Evolutionary conservation across 352 stramenopile species (phyloP).

Genomic region (Globisporangium radiosum): DNA sequence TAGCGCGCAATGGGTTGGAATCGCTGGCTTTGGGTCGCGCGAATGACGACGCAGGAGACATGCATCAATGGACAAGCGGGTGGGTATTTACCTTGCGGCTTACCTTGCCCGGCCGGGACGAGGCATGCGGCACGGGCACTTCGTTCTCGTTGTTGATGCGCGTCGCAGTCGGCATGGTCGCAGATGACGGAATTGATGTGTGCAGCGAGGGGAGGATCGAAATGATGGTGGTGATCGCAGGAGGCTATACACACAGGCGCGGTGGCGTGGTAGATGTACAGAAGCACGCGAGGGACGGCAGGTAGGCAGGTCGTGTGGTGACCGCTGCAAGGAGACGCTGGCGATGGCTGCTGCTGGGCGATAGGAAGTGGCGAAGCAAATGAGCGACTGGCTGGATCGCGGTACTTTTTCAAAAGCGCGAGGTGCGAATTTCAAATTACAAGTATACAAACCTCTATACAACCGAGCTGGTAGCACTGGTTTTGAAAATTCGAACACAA

Average conservation of each 20-base stretch:
- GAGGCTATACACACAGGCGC: neutral
- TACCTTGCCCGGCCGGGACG: constrained; percentile 46
- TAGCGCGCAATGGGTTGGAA: too few species aligned
- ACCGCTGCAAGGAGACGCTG: too few species aligned
- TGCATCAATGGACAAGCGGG: neutral
- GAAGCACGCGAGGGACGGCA: neutral
- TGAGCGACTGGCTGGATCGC: neutral
- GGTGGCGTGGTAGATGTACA: neutral
- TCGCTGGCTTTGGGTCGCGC: too few species aligned
- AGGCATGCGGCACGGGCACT: constrained; percentile 17
- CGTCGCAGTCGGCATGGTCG: constrained; percentile 22
- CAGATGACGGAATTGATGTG: too few species aligned
- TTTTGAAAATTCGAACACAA: too few species aligned
- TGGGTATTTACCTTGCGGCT: constrained; percentile 18
- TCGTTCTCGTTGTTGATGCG: constrained; percentile 75
- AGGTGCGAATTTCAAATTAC: neutral
- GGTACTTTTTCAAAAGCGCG: constrained; percentile 5
- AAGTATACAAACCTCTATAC: constrained; percentile 4
- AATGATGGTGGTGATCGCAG: too few species aligned
- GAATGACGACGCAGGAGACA: too few species aligned
- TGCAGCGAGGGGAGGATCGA: neutral
- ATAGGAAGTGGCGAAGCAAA: neutral
- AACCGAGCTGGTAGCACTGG: neutral
- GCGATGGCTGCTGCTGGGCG: too few species aligned
- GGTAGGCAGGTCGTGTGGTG: constrained; percentile 7